Conservation (phyloP, 495 filamentous ascomycete species). For the Podospora pseudoanserina region DNA sequence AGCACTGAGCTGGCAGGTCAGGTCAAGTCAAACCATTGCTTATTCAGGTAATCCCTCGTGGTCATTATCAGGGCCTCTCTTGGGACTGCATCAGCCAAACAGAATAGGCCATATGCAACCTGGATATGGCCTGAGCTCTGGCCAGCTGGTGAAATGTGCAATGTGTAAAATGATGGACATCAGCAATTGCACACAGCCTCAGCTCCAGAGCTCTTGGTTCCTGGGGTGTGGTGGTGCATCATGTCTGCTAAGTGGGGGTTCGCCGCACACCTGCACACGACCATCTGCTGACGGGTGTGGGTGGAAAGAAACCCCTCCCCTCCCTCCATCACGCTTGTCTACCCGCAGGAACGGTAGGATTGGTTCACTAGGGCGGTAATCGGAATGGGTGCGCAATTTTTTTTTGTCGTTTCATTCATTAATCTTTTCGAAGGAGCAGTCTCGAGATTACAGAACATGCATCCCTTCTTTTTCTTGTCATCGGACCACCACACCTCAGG, state of each 20-base stretch:
- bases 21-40: too few species aligned
- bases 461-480: neutral
- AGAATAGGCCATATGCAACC: neutral
- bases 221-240: neutral
- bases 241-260: constrained; percentile 7
- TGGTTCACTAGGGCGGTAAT: neutral
- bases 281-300: constrained; percentile 5
- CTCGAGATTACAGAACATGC: neutral
- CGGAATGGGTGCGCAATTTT: constrained; percentile 2
- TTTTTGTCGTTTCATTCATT: constrained; percentile 2
- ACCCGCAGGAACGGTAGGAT: neutral
- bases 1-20: neutral
- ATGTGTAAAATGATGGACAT: constrained; percentile 15
- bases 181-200: constrained; percentile 1
- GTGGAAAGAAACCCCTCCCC: neutral
- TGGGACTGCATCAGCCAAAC: neutral
- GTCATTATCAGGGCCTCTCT: neutral
- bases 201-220: neutral
- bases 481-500: neutral
- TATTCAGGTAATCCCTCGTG: neutral
- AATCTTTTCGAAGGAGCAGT: neutral
- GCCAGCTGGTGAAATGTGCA: neutral
- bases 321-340: too few species aligned
- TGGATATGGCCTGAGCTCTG: constrained; percentile 1
- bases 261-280: constrained; percentile 8